phyloP scores from a whole-genome alignment of 371 early-diverging fungal genomes.

The Scutellospora calospora region DNA sequence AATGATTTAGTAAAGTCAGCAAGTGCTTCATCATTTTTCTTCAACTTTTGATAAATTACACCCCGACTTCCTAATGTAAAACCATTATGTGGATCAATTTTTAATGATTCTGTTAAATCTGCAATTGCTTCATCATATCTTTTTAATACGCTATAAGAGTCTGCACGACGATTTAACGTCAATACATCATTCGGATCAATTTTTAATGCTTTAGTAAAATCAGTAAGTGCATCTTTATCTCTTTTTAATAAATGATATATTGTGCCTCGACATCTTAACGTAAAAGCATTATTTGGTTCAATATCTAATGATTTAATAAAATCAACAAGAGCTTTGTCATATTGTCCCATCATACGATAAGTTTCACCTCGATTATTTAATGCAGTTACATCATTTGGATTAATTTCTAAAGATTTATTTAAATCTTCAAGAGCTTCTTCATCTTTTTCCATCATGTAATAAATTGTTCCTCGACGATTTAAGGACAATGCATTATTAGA shows the following conservation, averaged over 20 bases:
- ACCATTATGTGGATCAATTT: neutral
- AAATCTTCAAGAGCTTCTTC: neutral
- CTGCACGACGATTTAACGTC: constrained; percentile 6
- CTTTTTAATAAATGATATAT: neutral
- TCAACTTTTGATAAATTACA: neutral
- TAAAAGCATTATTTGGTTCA: no score
- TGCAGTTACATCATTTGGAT: constrained; percentile 4
- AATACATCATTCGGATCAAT: constrained; percentile 11
- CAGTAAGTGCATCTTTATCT: neutral
- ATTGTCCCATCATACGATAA: neutral
- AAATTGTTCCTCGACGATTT: constrained; percentile 17
- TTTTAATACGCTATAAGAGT: neutral
- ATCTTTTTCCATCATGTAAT: constrained; percentile 9
- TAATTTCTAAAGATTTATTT: no score
- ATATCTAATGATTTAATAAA: constrained; percentile 21
- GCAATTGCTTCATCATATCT: neutral
- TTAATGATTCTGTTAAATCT: constrained; percentile 14
- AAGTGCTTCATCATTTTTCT: neutral
- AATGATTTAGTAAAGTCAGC: neutral
- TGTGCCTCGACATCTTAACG: constrained; percentile 8
- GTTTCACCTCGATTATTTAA: constrained; percentile 30
- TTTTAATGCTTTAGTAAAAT: neutral
- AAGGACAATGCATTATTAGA: constrained; percentile 19
- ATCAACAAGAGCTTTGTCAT: constrained; percentile 21
- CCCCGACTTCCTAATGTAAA: neutral